Conservation (phyloP, 1,139 yeast species). For the Yamadazyma kanchanaburiensis region DNA sequence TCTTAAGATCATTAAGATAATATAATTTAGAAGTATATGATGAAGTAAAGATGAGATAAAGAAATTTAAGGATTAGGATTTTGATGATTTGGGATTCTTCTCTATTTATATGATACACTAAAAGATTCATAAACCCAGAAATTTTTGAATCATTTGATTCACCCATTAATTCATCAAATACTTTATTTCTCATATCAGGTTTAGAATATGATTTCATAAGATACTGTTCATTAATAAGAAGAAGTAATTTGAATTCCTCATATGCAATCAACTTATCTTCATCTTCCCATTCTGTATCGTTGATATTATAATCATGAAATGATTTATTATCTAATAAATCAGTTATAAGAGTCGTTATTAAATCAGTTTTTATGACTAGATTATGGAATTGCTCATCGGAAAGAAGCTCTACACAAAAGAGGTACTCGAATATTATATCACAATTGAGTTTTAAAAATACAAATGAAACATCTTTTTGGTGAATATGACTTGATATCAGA, state of each 20-base stretch:
- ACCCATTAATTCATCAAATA: conserved; percentile 42
- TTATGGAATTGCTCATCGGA: conserved; percentile 31
- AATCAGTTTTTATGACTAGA: conserved; percentile 23
- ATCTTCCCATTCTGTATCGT: conserved; percentile 43
- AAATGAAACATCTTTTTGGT: conserved; percentile 22
- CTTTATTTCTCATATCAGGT: conserved; percentile 38
- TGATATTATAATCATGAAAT: conserved; percentile 32
- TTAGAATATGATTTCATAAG: conserved; percentile 56
- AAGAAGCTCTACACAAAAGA: conserved; percentile 34
- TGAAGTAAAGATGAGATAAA: conserved; percentile 72
- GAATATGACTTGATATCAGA: conserved; percentile 30
- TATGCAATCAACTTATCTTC: conserved; percentile 64
- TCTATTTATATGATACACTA: conserved; percentile 64
- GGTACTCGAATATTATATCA: conserved; percentile 43
- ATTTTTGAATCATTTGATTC: conserved; percentile 19
- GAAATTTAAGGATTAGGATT: conserved; percentile 72
- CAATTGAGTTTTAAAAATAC: conserved; percentile 38
- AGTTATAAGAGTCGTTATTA: conserved; percentile 42
- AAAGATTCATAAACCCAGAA: conserved; percentile 38
- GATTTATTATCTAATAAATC: conserved; percentile 53
- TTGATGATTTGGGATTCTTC: conserved; percentile 71
- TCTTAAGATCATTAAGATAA: conserved; percentile 82
- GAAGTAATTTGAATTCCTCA: conserved; percentile 67
- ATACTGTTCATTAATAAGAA: conserved; percentile 81
- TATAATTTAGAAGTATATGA: conserved; percentile 62